These are phyloP conservation scores for Incumbomyces lentus DNA, from an alignment of 2,329 filamentous ascomycete species.

Conservation along the genomic window DNA sequence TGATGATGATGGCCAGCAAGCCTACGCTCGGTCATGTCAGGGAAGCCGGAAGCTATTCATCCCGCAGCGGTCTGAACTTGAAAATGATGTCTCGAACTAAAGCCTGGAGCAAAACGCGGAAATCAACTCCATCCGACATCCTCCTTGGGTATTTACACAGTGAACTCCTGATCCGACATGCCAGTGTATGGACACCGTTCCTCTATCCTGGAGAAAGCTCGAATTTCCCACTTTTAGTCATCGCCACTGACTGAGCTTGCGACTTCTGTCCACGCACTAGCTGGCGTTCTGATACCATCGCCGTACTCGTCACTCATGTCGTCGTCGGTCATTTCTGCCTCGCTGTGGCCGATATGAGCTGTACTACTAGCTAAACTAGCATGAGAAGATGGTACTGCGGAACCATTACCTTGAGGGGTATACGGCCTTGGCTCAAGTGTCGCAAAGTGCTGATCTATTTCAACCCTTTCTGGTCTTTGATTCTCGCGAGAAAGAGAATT, in stretches of 20 bases:
- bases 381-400: constrained; percentile 9
- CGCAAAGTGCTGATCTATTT: neutral
- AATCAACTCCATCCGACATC: too few species aligned
- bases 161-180: too few species aligned
- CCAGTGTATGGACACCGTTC: too few species aligned
- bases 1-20: too few species aligned
- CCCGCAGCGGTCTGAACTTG: neutral
- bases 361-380: constrained; percentile 16
- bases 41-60: too few species aligned
- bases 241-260: constrained; percentile 24
- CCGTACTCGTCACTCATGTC: constrained; percentile 23
- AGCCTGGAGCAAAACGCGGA: neutral
- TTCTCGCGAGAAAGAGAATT: constrained; percentile 24
- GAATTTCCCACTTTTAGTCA: neutral
- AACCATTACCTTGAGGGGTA: neutral
- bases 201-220: too few species aligned
- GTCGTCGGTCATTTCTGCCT: constrained; percentile 21
- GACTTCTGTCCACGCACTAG: constrained; percentile 25
- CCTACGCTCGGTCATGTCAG: too few species aligned
- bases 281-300: constrained; percentile 23
- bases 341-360: constrained; percentile 15
- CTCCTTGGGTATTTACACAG: too few species aligned
- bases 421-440: constrained; percentile 3
- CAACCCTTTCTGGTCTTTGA: neutral
- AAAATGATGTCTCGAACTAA: neutral